phyloP scores from a whole-genome alignment of 2,329 filamentous ascomycete genomes.

The Pseudocercospora musae region DNA sequence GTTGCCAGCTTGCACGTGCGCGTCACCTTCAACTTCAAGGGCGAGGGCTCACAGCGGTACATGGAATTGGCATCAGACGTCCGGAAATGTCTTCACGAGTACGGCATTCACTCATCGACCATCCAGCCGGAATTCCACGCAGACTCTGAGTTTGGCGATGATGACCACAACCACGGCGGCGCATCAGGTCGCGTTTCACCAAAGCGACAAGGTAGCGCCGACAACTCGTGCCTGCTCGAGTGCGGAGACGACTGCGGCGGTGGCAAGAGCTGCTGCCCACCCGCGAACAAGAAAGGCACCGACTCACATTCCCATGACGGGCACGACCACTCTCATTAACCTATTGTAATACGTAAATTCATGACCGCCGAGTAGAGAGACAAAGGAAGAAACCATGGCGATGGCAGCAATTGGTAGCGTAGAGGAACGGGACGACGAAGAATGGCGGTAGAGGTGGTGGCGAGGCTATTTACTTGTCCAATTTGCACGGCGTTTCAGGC shows the following conservation, averaged over 20 bases:
- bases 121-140: slow-evolving; percentile 81
- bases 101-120: slow-evolving; percentile 94
- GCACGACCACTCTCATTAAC: slow-evolving; percentile 20
- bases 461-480: neutral
- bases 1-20: slow-evolving; percentile 93
- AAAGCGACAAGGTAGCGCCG: slow-evolving; percentile 27
- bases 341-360: neutral
- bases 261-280: slow-evolving; percentile 42
- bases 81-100: slow-evolving; percentile 84
- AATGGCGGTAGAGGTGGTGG: neutral
- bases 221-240: slow-evolving; percentile 43
- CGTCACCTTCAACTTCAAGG: slow-evolving; percentile 83
- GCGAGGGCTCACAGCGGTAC: slow-evolving; percentile 70
- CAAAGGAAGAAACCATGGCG: neutral
- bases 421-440: neutral
- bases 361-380: neutral
- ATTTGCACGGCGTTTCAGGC: neutral
- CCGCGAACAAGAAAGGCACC: slow-evolving; percentile 20
- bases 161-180: slow-evolving; percentile 32
- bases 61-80: slow-evolving; percentile 85
- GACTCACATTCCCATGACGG: slow-evolving; percentile 14
- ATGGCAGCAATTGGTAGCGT: neutral
- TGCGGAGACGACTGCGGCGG: slow-evolving; percentile 44
- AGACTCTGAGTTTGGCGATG: slow-evolving; percentile 37
- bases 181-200: slow-evolving; percentile 30